Base-by-base conservation (phyloP, 371 early-diverging fungal genomes). In the Mortierella sp. region DNA sequence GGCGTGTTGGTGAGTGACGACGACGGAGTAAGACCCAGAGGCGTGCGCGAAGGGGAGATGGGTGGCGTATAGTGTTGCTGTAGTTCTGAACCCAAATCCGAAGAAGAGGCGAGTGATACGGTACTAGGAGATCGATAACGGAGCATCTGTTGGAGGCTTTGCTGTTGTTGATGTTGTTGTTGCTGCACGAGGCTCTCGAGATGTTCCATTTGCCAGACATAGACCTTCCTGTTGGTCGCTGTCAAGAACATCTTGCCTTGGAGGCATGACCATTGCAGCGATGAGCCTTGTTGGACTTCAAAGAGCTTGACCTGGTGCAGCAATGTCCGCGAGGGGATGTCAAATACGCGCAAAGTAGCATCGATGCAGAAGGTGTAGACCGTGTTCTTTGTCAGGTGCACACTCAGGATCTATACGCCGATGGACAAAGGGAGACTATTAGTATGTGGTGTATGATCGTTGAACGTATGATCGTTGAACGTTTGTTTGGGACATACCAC, bases 341-440 rank as follows among this genome's bases (percentile, higher is more conserved):
- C 85, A 54, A 78, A 85, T 27, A 76, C 82, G 0, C 85, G 70
- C 4, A 85, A 75, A 0, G 85, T 81, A 10, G 82, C 81, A 54
- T 85, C 85, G 38, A 85, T 85, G 63, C 85, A 85, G 58, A 81
- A 65, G 1, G 85, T 74, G 74, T 74, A 85, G 12, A 85, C 76
- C 1, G 79, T 85, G 72, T 74, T 75, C n/a, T 73, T 75, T 29
- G n/a, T 21, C 72, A 85, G 48, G 44, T 85, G 85, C 7, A 85
- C 77, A 1, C 79, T 65, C 71, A 81, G 32, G 44, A 85, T 85
- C 85, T 85, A 84, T 32, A 3, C 4, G 6, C 32, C 27, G 46
- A 11, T 11, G 12, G 43, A 41, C 43, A 71, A 71, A 56, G 14
- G 14, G 10, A 8, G 35, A 35, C 21, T 8, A 21, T 55, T 12